phyloP scores from a whole-genome alignment of 176 grass and related monocot species.

The Musa itinerans region DNA sequence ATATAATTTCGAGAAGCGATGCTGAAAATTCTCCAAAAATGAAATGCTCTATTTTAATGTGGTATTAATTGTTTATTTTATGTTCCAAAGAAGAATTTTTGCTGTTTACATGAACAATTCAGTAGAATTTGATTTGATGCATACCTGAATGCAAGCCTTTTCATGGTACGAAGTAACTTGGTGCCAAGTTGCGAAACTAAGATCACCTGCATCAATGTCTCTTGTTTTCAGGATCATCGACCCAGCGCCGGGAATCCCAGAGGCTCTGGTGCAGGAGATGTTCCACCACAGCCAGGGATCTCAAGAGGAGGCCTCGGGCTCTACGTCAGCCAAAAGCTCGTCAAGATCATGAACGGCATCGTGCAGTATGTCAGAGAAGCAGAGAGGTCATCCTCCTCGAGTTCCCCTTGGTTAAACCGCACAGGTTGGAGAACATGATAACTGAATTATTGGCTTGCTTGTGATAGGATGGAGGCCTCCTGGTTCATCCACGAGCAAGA shows the following conservation, averaged over 20 bases:
- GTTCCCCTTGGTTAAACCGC: constrained; percentile 51
- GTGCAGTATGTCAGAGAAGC: constrained; percentile 85
- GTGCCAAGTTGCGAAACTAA: too few species aligned
- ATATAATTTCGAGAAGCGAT: constrained; percentile 1
- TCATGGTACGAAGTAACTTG: too few species aligned
- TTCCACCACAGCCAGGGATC: constrained; percentile 50
- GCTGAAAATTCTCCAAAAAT: not conserved
- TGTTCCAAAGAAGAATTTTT: not conserved
- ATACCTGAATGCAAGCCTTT: too few species aligned
- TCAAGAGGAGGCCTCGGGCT: constrained; percentile 78
- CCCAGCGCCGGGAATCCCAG: constrained; percentile 70
- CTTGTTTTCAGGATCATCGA: constrained; percentile 63
- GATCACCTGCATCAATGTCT: too few species aligned
- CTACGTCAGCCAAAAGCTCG: constrained; percentile 73
- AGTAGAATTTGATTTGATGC: not conserved
- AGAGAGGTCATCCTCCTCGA: constrained; percentile 63
- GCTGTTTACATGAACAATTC: not conserved
- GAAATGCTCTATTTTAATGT: not conserved
- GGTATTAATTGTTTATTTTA: not conserved
- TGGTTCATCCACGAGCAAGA: not conserved
- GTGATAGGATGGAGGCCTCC: not conserved
- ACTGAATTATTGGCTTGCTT: not conserved
- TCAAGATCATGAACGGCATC: constrained; percentile 81
- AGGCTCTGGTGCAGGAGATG: constrained; percentile 83
- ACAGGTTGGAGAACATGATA: constrained; percentile 27